These are phyloP conservation scores for Melampsora larici-populina DNA, from an alignment of 1,284 basidiomycete genomes.

Conservation along the genomic window DNA sequence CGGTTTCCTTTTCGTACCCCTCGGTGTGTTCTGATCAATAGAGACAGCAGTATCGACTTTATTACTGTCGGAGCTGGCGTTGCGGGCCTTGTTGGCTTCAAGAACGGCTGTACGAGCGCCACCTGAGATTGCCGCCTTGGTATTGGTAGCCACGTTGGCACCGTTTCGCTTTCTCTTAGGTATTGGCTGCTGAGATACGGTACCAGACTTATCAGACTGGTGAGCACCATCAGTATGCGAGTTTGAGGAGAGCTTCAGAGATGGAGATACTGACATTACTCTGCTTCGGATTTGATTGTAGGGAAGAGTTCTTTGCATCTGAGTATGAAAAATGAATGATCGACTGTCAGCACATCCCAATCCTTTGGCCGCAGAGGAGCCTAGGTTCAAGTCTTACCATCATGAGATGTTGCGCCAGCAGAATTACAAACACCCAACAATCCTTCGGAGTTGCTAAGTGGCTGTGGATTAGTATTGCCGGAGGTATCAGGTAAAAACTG, in stretches of 20 bases:
- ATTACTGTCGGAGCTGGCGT: constrained; percentile 82
- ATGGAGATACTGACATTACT: background rate
- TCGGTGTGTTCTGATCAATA: background rate
- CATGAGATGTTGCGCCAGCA: background rate
- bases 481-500: constrained; percentile 79
- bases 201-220: background rate
- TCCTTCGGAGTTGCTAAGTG: constrained; percentile 13
- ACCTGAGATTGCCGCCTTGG: constrained; percentile 71
- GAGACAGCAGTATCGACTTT: background rate
- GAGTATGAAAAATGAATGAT: background rate
- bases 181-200: constrained; percentile 13
- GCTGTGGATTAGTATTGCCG: constrained; percentile 29
- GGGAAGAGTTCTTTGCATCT: background rate
- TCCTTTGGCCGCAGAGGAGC: too few relatives aligned
- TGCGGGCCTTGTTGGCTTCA: constrained; percentile 83
- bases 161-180: constrained; percentile 42
- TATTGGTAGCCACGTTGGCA: constrained; percentile 47
- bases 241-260: background rate
- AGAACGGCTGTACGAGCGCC: constrained; percentile 72
- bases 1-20: constrained; percentile 32
- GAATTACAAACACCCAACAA: background rate
- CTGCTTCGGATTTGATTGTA: background rate
- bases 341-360: background rate
- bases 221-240: background rate
- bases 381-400: background rate